Percentiles rank a stretch among this genome's conserved stretches.
Evolutionary conservation across 2,329 filamentous ascomycete genomes (phyloP).

Genomic region (Microascus cirrosus): DNA sequence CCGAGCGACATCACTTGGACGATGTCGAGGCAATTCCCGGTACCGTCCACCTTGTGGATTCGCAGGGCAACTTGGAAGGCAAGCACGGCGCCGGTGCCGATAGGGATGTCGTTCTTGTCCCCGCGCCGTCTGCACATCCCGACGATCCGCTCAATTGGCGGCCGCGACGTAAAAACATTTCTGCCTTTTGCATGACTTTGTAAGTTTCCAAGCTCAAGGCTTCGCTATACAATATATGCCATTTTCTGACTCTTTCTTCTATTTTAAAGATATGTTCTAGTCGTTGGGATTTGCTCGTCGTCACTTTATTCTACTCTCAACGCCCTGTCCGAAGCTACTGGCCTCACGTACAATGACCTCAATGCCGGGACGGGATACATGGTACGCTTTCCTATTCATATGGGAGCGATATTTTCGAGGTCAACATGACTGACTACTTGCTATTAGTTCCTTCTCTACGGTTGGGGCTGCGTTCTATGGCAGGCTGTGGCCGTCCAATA

Average conservation of each 20-base stretch:
- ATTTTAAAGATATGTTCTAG: too few species aligned
- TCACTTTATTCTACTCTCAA: too few species aligned
- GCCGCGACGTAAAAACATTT: constrained; percentile 7
- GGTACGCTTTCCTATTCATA: too few species aligned
- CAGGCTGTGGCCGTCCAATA: constrained; percentile 40
- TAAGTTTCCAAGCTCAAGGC: too few species aligned
- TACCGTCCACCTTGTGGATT: constrained; percentile 29
- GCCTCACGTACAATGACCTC: too few species aligned
- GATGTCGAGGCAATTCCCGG: constrained; percentile 15
- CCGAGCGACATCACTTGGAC: background rate
- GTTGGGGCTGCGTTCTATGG: constrained; percentile 39
- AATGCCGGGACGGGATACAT: too few species aligned
- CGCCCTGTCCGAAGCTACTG: too few species aligned
- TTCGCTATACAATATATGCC: too few species aligned
- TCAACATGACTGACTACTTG: too few species aligned
- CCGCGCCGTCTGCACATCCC: constrained; percentile 11
- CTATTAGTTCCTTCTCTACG: constrained; percentile 14
- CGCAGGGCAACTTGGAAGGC: constrained; percentile 4
- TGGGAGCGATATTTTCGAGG: too few species aligned
- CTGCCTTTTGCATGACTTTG: constrained; percentile 8
- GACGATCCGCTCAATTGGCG: constrained; percentile 14
- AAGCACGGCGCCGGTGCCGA: constrained; percentile 6
- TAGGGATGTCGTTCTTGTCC: constrained; percentile 11
- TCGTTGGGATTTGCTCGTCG: too few species aligned
- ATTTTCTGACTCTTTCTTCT: too few species aligned